These are phyloP conservation scores for Medakamo hakoo DNA, from an alignment of 139 green algal species.

Conservation along the genomic window DNA sequence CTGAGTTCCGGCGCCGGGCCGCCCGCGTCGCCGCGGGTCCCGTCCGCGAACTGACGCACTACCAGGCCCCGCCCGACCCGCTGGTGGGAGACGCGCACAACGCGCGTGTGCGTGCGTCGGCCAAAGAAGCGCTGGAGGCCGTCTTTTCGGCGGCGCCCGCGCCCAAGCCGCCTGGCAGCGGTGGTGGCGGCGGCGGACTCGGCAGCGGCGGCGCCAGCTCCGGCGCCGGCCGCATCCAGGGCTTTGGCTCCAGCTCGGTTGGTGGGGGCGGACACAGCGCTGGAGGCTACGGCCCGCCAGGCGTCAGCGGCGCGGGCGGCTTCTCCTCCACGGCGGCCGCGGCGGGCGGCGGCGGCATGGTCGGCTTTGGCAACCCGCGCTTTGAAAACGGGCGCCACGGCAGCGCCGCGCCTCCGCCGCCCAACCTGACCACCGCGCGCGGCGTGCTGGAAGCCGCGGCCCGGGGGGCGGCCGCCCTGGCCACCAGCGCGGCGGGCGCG, in stretches of 20 bases:
- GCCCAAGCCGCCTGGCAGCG: background rate
- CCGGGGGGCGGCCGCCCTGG: background rate
- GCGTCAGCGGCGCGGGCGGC: background rate
- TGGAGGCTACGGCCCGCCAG: background rate
- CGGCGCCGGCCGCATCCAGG: conserved; percentile 51
- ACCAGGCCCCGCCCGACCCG: conserved; percentile 33
- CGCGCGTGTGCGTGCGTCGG: conserved; percentile 33
- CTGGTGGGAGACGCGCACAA: conserved; percentile 45
- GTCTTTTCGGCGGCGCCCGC: conserved; percentile 22
- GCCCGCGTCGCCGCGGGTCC: background rate
- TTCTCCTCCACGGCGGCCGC: too few relatives aligned
- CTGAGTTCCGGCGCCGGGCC: background rate
- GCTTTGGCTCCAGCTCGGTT: conserved; percentile 44
- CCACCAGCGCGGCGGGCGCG: conserved; percentile 6
- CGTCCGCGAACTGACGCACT: conserved; percentile 33
- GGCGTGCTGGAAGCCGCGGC: conserved; percentile 8
- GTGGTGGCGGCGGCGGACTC: background rate
- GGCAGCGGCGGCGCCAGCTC: background rate
- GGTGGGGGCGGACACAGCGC: background rate
- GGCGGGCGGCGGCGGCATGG: conserved; percentile 12
- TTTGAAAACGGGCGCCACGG: conserved; percentile 3
- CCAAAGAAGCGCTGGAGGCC: conserved; percentile 36
- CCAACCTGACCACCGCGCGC: too few relatives aligned
- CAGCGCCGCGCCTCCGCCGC: too few relatives aligned
- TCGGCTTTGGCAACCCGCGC: conserved; percentile 41